These are phyloP conservation scores for Anaeramoeba flamelloides DNA, from an alignment of 78 protist genomes.

Conservation along the genomic window DNA sequence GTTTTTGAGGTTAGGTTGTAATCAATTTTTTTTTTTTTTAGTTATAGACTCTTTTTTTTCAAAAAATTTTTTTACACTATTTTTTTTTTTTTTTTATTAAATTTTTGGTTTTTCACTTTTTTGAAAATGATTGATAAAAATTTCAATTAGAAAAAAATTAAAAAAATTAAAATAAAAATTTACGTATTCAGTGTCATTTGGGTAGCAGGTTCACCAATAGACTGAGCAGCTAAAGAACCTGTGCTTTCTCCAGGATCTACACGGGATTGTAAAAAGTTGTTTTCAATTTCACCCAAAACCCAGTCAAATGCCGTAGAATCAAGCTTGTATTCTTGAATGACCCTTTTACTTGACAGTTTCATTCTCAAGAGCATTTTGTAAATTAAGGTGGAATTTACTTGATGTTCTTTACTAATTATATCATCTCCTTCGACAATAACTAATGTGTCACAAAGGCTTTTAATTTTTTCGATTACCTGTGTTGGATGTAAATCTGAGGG, in stretches of 20 bases:
- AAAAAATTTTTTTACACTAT: too few relatives aligned
- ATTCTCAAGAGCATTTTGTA: conserved; percentile 36
- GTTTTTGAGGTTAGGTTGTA: too few relatives aligned
- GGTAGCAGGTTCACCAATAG: conserved; percentile 99
- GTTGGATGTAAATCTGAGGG: conserved; percentile 46
- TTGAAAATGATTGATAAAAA: too few relatives aligned
- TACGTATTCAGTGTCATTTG: conserved; percentile 99
- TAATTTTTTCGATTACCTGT: conserved; percentile 31
- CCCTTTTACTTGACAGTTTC: conserved; percentile 37
- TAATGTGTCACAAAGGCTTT: background rate
- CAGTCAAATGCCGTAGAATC: conserved; percentile 67
- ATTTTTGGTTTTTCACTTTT: too few relatives aligned
- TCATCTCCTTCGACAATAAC: conserved; percentile 44
- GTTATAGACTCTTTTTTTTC: too few relatives aligned
- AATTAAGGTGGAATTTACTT: conserved; percentile 49
- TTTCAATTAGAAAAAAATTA: too few relatives aligned
- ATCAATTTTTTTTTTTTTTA: too few relatives aligned
- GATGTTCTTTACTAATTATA: conserved; percentile 36
- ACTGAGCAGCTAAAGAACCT: conserved; percentile 61
- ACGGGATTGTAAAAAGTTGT: conserved; percentile 36
- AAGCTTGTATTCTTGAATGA: conserved; percentile 45
- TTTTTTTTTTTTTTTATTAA: too few relatives aligned
- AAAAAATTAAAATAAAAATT: too few relatives aligned
- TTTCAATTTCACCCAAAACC: conserved; percentile 76
- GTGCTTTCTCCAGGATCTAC: conserved; percentile 78